These are phyloP conservation scores for Malus orientalis DNA, from an alignment of 306 rosid genomes.

Conservation along the genomic window DNA sequence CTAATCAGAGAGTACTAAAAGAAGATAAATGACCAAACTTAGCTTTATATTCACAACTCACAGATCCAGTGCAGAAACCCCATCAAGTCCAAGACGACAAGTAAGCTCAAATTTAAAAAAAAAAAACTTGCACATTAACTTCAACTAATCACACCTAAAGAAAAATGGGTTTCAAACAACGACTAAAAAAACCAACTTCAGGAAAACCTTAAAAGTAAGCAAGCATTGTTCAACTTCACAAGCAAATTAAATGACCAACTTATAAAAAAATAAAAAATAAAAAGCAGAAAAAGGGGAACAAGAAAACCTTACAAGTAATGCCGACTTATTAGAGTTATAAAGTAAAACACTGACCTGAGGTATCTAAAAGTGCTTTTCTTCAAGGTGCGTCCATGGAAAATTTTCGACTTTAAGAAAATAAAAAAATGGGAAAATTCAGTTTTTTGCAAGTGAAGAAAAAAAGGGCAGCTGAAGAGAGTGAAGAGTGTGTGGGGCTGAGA, in stretches of 20 bases:
- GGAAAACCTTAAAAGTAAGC: conserved; percentile 13
- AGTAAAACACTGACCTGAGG: conserved; percentile 17
- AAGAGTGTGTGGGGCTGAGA: conserved; percentile 12
- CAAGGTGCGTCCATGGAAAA: conserved; percentile 18
- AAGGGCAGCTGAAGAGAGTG: conserved; percentile 4
- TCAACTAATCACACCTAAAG: conserved; percentile 22
- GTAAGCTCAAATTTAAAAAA: conserved; percentile 22
- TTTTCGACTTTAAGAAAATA: neutral
- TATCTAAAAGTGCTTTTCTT: neutral
- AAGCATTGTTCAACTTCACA: conserved; percentile 11
- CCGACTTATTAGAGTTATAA: neutral
- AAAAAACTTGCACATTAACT: conserved; percentile 23
- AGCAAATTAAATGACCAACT: neutral
- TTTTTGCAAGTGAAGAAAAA: neutral
- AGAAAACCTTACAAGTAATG: conserved; percentile 18
- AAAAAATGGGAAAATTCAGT: neutral
- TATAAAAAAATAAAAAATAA: neutral
- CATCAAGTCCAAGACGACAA: conserved; percentile 25
- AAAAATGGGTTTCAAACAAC: conserved; percentile 32
- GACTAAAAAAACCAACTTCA: conserved; percentile 40
- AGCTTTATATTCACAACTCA: conserved; percentile 4
- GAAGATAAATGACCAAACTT: neutral
- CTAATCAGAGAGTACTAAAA: neutral
- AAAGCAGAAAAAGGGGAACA: neutral
- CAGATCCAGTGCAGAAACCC: conserved; percentile 23